A percentile compares a stretch with the other conserved stretches of the same genome.
Conservation (phyloP, 768 basidiomycete genomes). For the Stropharia rugosoannulata region DNA sequence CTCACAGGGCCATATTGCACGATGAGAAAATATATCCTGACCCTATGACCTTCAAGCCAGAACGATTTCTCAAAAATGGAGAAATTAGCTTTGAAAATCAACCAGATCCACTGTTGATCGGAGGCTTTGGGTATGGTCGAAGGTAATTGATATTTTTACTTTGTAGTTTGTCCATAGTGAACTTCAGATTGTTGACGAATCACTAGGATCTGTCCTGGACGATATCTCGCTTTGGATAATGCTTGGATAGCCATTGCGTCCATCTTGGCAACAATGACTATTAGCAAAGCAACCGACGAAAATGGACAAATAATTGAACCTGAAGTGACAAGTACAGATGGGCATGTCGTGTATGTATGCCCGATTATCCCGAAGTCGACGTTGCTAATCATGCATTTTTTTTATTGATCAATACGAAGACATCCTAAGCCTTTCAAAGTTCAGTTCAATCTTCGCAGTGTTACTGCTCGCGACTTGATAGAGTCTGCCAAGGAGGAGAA, state of each 20-base stretch:
- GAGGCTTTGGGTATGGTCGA: background rate
- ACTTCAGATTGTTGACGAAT: background rate
- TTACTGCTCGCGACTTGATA: background rate
- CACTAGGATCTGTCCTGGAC: slow-evolving; percentile 34
- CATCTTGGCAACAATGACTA: slow-evolving; percentile 26
- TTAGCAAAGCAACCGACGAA: slow-evolving; percentile 29
- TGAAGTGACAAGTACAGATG: slow-evolving; percentile 21
- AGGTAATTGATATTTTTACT: background rate
- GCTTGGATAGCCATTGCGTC: slow-evolving; percentile 30
- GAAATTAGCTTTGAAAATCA: background rate
- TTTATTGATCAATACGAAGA: slow-evolving; percentile 5
- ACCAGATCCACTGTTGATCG: background rate
- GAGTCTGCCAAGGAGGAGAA: background rate
- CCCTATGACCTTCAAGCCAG: background rate
- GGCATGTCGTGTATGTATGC: slow-evolving; percentile 18
- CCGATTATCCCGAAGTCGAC: background rate
- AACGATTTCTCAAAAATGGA: slow-evolving; percentile 1
- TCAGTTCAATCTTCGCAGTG: slow-evolving; percentile 17
- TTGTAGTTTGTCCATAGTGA: background rate
- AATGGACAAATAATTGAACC: slow-evolving; percentile 23
- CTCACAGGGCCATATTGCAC: slow-evolving; percentile 1
- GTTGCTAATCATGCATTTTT: background rate
- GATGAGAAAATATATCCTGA: slow-evolving; percentile 1
- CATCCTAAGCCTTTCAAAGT: slow-evolving; percentile 24
- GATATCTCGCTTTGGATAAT: slow-evolving; percentile 30